A percentile compares a stretch with the other conserved stretches of the same genome.
phyloP scores from a whole-genome alignment of 768 basidiomycete genomes.

The Paxillus involutus region DNA sequence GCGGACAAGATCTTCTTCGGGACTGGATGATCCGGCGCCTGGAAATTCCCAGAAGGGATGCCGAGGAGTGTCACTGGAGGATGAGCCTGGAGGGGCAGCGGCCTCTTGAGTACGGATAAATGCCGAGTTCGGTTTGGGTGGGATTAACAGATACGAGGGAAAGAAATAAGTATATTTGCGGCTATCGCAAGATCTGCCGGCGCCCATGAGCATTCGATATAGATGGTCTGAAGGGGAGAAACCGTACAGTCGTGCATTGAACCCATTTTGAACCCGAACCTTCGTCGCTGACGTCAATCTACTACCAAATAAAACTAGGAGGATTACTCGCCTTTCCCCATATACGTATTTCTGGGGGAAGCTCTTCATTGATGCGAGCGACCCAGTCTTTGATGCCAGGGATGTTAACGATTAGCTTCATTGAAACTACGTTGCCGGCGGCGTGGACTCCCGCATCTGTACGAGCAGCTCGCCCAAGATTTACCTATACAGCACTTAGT shows the following conservation, averaged over 20 bases:
- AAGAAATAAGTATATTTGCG: conserved; percentile 98
- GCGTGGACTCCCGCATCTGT: conserved; percentile 99
- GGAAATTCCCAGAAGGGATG: conserved; percentile 65
- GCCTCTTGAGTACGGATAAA: conserved; percentile 47
- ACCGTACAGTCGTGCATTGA: conserved; percentile 72
- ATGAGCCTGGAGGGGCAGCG: conserved; percentile 18
- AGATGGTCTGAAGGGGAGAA: not conserved
- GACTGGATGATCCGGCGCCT: conserved; percentile 36
- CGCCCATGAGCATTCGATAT: not conserved
- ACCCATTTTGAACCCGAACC: conserved; percentile 76
- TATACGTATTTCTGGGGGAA: conserved; percentile 91
- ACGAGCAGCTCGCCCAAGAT: conserved; percentile 83
- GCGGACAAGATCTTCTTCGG: conserved; percentile 59
- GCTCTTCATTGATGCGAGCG: conserved; percentile 73
- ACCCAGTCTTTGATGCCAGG: conserved; percentile 73
- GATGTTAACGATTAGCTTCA: conserved; percentile 83
- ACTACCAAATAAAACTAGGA: not conserved
- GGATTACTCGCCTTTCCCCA: conserved; percentile 75
- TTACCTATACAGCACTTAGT: conserved; percentile 52
- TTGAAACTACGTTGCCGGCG: conserved; percentile 88
- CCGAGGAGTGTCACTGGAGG: conserved; percentile 19
- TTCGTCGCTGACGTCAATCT: conserved; percentile 22
- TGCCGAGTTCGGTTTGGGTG: conserved; percentile 77
- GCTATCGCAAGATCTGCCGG: conserved; percentile 80
- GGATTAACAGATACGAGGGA: conserved; percentile 89